These are phyloP conservation scores for Tuber microsphaerosporum DNA, from an alignment of 495 filamentous ascomycete genomes.

Conservation along the genomic window DNA sequence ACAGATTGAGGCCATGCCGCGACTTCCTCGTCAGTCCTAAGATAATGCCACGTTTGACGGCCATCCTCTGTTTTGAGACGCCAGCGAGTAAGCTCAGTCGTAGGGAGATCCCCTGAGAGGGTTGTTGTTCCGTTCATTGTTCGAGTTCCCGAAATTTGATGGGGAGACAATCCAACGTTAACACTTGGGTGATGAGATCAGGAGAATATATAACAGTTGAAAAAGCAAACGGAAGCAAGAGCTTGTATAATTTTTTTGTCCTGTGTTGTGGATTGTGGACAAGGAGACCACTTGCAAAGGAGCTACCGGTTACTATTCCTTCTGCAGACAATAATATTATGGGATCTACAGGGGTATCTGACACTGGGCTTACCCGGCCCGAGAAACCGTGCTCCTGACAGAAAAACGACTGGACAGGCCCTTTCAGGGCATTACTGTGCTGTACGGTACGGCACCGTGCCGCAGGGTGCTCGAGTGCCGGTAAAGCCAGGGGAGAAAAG, in stretches of 20 bases:
- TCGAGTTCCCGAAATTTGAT: neutral
- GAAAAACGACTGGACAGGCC: neutral
- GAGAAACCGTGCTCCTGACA: neutral
- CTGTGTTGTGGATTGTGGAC: neutral
- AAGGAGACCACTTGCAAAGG: neutral
- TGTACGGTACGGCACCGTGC: no score
- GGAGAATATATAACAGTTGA: neutral
- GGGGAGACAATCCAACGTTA: neutral
- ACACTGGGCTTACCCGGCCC: neutral
- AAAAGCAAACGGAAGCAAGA: neutral
- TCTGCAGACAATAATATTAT: neutral
- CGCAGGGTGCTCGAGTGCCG: no score
- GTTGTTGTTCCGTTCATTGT: slow-evolving; percentile 21
- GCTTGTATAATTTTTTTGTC: neutral
- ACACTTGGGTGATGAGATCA: neutral
- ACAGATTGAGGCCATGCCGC: slow-evolving; percentile 75
- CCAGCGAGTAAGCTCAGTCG: slow-evolving; percentile 77
- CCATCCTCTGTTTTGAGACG: slow-evolving; percentile 73
- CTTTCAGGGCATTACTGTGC: no score
- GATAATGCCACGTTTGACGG: slow-evolving; percentile 87
- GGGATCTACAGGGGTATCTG: neutral
- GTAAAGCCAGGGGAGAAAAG: neutral
- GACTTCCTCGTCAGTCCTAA: slow-evolving; percentile 66
- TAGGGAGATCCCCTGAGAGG: slow-evolving; percentile 14
- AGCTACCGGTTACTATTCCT: no score